Conservation (phyloP, 495 filamentous ascomycete species). For the Talaromyces nanjingensis region DNA sequence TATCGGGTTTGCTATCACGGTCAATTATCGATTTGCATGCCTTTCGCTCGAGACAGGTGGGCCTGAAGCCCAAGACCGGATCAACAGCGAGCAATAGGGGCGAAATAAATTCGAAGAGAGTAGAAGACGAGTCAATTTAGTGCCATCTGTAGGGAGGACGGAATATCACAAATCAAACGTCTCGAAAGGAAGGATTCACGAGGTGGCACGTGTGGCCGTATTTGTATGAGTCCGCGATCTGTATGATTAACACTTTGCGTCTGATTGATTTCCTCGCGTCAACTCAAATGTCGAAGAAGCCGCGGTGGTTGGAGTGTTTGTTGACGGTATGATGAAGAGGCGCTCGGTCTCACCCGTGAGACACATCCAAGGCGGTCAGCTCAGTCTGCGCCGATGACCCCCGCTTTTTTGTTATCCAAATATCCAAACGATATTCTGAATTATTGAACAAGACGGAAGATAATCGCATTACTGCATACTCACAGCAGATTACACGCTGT, state of each 20-base stretch:
- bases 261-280: background rate
- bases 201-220: background rate
- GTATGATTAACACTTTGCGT: background rate
- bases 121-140: background rate
- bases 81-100: background rate
- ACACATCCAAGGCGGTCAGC: slow-evolving; percentile 7
- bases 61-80: background rate
- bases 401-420: background rate
- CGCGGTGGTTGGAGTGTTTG: background rate
- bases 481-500: background rate
- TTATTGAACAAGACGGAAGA: background rate
- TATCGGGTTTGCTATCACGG: background rate
- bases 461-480: background rate
- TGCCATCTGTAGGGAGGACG: background rate
- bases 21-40: background rate
- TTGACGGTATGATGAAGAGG: background rate
- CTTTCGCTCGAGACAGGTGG: background rate
- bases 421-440: background rate
- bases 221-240: background rate
- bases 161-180: background rate
- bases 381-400: background rate
- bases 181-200: background rate
- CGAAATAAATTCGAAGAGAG: background rate
- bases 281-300: background rate
- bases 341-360: background rate